A percentile compares a stretch with the other conserved stretches of the same genome.
Evolutionary conservation across 169 alveolate species (phyloP).

Genomic region (Neospora caninum): DNA sequence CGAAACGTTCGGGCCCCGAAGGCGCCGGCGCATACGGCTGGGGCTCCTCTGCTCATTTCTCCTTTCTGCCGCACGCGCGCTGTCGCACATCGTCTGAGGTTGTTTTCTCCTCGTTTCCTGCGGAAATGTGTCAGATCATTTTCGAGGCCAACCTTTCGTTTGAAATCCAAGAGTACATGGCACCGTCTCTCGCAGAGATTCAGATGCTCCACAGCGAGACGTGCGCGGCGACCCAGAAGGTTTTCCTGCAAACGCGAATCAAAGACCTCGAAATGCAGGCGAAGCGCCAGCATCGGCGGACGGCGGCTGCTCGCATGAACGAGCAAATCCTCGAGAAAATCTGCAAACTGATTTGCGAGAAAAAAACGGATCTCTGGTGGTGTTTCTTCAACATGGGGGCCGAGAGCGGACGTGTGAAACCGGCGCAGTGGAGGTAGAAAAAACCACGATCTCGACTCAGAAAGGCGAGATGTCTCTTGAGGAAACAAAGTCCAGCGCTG

Average conservation of each 20-base stretch:
- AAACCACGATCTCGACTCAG: neutral
- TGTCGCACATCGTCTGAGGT: too few species aligned
- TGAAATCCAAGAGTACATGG: slow-evolving; percentile 88
- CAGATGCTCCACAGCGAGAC: slow-evolving; percentile 76
- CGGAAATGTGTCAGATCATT: slow-evolving; percentile 51
- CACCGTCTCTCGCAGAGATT: slow-evolving; percentile 84
- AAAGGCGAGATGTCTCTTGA: neutral
- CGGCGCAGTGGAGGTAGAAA: slow-evolving; percentile 66
- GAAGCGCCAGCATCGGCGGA: slow-evolving; percentile 33
- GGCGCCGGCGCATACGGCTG: too few species aligned
- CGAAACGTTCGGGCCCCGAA: too few species aligned
- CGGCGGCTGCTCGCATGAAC: slow-evolving; percentile 65
- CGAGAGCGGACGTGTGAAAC: slow-evolving; percentile 45
- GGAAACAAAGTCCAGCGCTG: too few species aligned
- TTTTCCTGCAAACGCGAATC: slow-evolving; percentile 55
- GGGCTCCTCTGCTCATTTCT: too few species aligned
- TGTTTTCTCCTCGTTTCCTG: neutral
- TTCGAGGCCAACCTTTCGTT: slow-evolving; percentile 83
- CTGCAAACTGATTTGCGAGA: slow-evolving; percentile 64
- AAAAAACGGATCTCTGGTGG: slow-evolving; percentile 70
- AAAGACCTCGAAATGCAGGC: slow-evolving; percentile 63
- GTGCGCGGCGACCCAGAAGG: slow-evolving; percentile 75
- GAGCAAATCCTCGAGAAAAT: slow-evolving; percentile 57
- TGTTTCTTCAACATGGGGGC: slow-evolving; percentile 65
- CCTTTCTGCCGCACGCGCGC: too few species aligned